A percentile compares a stretch with the other conserved stretches of the same genome.
Conservation (phyloP, 805 yeast genomes). For the Saccharomycopsis oosterbeekiorum region DNA sequence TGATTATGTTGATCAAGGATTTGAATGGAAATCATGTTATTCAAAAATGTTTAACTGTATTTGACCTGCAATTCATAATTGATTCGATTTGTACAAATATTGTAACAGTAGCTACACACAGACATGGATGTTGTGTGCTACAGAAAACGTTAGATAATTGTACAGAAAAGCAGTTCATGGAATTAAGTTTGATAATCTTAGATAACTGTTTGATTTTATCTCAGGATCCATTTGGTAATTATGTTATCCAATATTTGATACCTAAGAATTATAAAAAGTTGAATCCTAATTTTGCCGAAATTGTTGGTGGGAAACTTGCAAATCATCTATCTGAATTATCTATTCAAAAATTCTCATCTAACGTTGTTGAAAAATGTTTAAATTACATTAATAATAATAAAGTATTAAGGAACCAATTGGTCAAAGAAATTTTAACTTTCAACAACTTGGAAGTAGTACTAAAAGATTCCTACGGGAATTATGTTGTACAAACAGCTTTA, state of each 20-base stretch:
- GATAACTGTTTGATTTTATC: slow-evolving; percentile 47
- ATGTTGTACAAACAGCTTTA: slow-evolving; percentile 72
- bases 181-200: slow-evolving; percentile 46
- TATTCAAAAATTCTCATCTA: slow-evolving; percentile 86
- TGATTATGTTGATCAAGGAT: slow-evolving; percentile 65
- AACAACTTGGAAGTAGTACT: slow-evolving; percentile 49
- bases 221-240: slow-evolving; percentile 79
- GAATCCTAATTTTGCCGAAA: slow-evolving; percentile 24
- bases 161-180: slow-evolving; percentile 41
- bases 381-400: slow-evolving; percentile 29
- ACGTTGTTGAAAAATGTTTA: slow-evolving; percentile 87
- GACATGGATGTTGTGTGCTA: slow-evolving; percentile 77
- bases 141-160: slow-evolving; percentile 67
- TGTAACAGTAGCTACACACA: slow-evolving; percentile 63
- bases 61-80: slow-evolving; percentile 55
- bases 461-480: slow-evolving; percentile 89
- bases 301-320: slow-evolving; percentile 21
- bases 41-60: slow-evolving; percentile 66
- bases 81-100: slow-evolving; percentile 57
- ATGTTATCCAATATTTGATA: slow-evolving; percentile 68
- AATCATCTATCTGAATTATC: slow-evolving; percentile 40
- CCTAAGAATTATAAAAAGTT: slow-evolving; percentile 37
- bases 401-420: slow-evolving; percentile 34
- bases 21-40: slow-evolving; percentile 77
- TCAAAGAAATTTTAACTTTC: slow-evolving; percentile 48